A percentile compares a stretch with the other conserved stretches of the same genome.
Evolutionary conservation across 1,284 basidiomycete species (phyloP).

Genomic region (Cronartium quercuum): DNA sequence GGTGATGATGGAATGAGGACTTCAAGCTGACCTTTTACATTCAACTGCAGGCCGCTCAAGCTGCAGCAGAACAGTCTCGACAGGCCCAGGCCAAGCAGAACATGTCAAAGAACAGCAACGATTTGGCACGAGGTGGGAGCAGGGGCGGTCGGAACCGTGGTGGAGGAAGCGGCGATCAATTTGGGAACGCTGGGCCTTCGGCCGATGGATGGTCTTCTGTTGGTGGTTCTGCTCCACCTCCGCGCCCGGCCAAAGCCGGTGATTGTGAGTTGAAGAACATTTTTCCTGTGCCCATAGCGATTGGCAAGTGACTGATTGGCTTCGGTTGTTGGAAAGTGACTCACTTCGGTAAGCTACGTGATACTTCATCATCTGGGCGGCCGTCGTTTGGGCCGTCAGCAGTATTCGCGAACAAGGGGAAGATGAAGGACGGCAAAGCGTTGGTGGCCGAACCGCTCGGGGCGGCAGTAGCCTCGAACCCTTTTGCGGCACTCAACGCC

Average conservation of each 20-base stretch:
- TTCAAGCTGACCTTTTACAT: not conserved
- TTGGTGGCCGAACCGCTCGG: conserved; percentile 4
- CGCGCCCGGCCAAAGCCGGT: conserved; percentile 30
- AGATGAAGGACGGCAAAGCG: conserved; percentile 20
- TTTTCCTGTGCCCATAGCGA: not conserved
- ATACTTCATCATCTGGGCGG: conserved; percentile 30
- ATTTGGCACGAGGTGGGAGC: conserved; percentile 26
- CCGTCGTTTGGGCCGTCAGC: conserved; percentile 18
- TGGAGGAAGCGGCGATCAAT: conserved; percentile 28
- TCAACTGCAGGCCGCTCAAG: conserved; percentile 25
- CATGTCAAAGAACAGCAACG: conserved; percentile 6
- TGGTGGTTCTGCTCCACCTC: conserved; percentile 14
- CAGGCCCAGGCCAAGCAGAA: conserved; percentile 23
- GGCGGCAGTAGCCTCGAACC: conserved; percentile 29
- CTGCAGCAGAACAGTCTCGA: conserved; percentile 23
- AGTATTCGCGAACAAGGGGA: conserved; percentile 36
- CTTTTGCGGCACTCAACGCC: conserved; percentile 21
- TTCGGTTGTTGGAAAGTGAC: conserved; percentile 3
- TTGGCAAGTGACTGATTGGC: not conserved
- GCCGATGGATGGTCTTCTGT: conserved; percentile 29
- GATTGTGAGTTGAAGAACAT: conserved; percentile 14
- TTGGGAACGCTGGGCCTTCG: not conserved
- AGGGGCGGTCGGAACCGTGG: conserved; percentile 16
- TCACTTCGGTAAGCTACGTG: conserved; percentile 35
- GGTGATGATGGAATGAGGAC: not conserved